Evolutionary conservation across 495 filamentous ascomycete genomes (phyloP), one percentile per base, ranked within the genome.

Genomic region (Penicillium coprophilum): DNA sequence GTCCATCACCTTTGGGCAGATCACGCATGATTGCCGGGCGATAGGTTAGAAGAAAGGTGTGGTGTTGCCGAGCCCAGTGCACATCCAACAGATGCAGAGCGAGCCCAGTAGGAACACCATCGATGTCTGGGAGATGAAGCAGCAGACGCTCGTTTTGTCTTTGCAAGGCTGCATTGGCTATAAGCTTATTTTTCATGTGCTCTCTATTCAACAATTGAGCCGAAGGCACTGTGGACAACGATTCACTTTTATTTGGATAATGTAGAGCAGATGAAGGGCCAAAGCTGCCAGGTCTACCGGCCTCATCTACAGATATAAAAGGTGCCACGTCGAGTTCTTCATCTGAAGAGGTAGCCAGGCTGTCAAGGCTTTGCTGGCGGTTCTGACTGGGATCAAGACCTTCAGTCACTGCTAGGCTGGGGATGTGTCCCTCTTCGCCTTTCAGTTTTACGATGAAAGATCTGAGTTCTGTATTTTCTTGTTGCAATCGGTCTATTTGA

Each of bases 1-100:
- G 71, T 0, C 72, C 74, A 23, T 43, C 40, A 1, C 56, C 56
- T 3, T 58, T 59, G 1, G 61, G 59, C 57, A 78, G 61, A 31
- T 70, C 66, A 2, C 70, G 63, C 68, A 76, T 77, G 49, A 77
- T 72, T 2, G 69, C 68, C 0, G 73, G 68, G 15, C 75, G 69
- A 55, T 77, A 78, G 0, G 66, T 67, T 9, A 75, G 45, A 8
- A 72, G 60, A 48, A 59, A 65, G 0, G 65, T 64, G 28, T 68
- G 65, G 53, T 71, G 68, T 40, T 73, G 71, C 1, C 71, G 61
- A 50, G 63, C 71, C 71, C 71, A 65, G 46, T 65, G 63, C 1
- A 65, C 38, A 41, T 59, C 44, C 6, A 62, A 46, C 3, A 65
- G 53, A 48, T 62, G 60, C 15, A 52, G 48, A 27, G 51, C 59